phyloP scores from a whole-genome alignment of 495 filamentous ascomycete genomes.

The Xylaria sp. region DNA sequence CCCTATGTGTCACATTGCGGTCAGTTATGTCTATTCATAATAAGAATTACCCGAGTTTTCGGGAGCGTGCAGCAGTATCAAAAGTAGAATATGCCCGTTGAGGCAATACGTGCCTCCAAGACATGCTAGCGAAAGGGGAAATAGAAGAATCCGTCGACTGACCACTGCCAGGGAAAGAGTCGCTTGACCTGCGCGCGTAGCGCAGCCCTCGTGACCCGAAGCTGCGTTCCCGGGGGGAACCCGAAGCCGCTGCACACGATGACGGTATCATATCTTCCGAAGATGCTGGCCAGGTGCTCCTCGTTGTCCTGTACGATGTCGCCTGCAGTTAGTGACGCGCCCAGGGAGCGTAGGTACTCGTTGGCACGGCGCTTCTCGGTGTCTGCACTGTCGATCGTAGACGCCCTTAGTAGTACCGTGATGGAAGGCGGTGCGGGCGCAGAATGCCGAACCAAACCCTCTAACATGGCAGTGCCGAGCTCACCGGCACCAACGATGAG shows the following conservation, averaged over 20 bases:
- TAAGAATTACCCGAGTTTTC: too few relatives aligned
- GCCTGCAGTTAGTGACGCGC: constrained; percentile 51
- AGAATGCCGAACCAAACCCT: constrained; percentile 53
- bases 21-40: too few relatives aligned
- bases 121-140: too few relatives aligned
- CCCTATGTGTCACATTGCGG: too few relatives aligned
- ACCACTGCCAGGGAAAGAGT: constrained; percentile 73
- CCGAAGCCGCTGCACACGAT: constrained; percentile 64
- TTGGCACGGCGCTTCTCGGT: constrained; percentile 38
- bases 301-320: constrained; percentile 54
- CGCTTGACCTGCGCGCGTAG: constrained; percentile 51
- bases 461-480: constrained; percentile 62
- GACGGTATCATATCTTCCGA: constrained; percentile 57
- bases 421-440: constrained; percentile 39
- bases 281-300: constrained; percentile 50
- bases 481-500: constrained; percentile 69
- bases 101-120: too few relatives aligned
- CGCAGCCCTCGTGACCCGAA: constrained; percentile 58
- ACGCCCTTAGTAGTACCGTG: constrained; percentile 58
- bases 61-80: too few relatives aligned
- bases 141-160: too few relatives aligned
- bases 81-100: too few relatives aligned
- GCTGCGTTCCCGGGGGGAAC: constrained; percentile 56
- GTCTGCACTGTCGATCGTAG: constrained; percentile 47
- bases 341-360: constrained; percentile 39